Evolutionary conservation across 2,329 filamentous ascomycete species (phyloP), one percentile per base, ranked within the genome.

Genomic region (Zopfia rhizophila): DNA sequence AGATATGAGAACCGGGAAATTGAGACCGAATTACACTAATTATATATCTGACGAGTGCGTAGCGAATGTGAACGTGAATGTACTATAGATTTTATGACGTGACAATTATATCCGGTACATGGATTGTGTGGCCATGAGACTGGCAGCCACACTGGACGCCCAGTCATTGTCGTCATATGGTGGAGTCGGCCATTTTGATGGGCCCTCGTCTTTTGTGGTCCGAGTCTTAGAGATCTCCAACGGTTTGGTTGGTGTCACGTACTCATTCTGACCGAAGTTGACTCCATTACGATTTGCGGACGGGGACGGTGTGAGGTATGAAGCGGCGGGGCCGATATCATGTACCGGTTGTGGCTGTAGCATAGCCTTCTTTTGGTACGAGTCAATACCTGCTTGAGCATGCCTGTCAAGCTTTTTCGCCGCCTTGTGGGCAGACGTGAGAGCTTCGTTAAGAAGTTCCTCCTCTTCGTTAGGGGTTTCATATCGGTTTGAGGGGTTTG

Each of bases 391-490:
- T 42, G 60, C 45, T 58, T 74, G 41, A 61, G 63, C 52, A 66
- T 68, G 51, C n/a, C 54, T 72, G 45, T 85, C 90, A 49, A 96
- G 78, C 7, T 85, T 85, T 66, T 84, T 87, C 64, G 89, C 88
- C 6, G 86, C 90, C 51, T 83, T 84, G 61, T 87, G 87, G 0
- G 91, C 89, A 5, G 89, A 90, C 36, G 86, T 82, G 29, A 97
- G 78, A 14, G 86, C 91, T 72, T 99, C 94, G 58, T 97, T 92
- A 7, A 97, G 80, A 7, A 99, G 81, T 73, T 99, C 94, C 48
- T 99, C 94, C 66, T 97, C 93, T 72, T 99, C 94, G 62, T 96
- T 92, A 1, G 94, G 91, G 0, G 92, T 92, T 66, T 99, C 94
- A 67, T 97, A 97, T 52, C 90, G 87, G 61, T 89, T 88, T 36